These are phyloP conservation scores for Ascochyta pisi DNA, from an alignment of 2,329 filamentous ascomycete species.

Conservation along the genomic window DNA sequence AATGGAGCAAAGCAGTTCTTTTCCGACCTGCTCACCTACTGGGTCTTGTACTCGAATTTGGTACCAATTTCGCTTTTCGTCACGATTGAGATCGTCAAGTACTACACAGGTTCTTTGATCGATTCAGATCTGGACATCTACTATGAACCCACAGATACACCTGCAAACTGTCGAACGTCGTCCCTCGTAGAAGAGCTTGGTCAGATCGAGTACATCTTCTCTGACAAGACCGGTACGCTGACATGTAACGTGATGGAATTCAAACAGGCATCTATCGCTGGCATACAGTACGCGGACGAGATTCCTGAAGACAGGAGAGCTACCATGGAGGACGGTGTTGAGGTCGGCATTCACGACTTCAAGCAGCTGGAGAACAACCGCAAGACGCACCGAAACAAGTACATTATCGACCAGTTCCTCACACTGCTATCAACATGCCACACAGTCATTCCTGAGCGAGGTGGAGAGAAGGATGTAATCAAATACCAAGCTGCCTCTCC, in stretches of 20 bases:
- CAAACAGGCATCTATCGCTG: constrained; percentile 90
- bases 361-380: constrained; percentile 75
- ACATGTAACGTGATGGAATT: constrained; percentile 99
- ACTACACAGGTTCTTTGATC: constrained; percentile 96
- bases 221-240: constrained; percentile 94
- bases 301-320: constrained; percentile 89
- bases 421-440: constrained; percentile 88
- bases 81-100: constrained; percentile 96
- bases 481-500: constrained; percentile 98
- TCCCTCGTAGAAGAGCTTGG: constrained; percentile 96
- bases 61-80: constrained; percentile 98
- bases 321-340: constrained; percentile 76
- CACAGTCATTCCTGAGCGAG: constrained; percentile 92
- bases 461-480: constrained; percentile 81
- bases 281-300: constrained; percentile 91
- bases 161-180: constrained; percentile 93
- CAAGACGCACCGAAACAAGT: constrained; percentile 63
- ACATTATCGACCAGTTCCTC: constrained; percentile 83
- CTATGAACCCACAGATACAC: constrained; percentile 92
- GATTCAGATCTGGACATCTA: constrained; percentile 98
- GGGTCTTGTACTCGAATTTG: constrained; percentile 95
- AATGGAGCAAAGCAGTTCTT: constrained; percentile 82
- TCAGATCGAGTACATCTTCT: constrained; percentile 98
- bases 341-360: constrained; percentile 85
- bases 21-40: constrained; percentile 95